Evolutionary conservation across 1,139 yeast species (phyloP), one percentile per base, ranked within the genome.

Genomic region (Saccharomyces hybrid): DNA sequence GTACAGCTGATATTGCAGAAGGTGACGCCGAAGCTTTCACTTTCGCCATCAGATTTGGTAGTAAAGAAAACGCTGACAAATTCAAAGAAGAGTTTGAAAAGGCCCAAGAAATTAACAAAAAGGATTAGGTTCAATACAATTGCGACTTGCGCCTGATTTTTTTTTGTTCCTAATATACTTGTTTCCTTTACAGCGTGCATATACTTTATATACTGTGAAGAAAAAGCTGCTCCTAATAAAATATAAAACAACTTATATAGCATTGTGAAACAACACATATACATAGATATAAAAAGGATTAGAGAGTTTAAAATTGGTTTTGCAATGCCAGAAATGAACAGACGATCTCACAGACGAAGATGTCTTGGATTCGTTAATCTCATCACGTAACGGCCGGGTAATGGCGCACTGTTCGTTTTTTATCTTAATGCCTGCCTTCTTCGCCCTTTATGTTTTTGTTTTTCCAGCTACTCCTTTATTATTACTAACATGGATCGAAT

Each of bases 21-120:
- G 98, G 98, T 63, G 93, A 81, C 66, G 88, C 99, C 51, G 97
- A 91, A 75, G 96, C 97, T 52, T 90, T 84, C 74, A 91, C 98
- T 55, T 83, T 93, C 73, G 99, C 99, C 60, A 91, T 93, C 66
- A 85, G 99, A 75, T 93, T 93, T 68, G 98, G 96, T 66, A 88
- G 85, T 79, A 88, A 93, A 75, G 99, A 93, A 75, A 93, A 90
- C 68, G 99, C 99, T 65, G 96, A 91, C 68, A 82, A 86, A 70
- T 93, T 93, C 81, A 93, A 93, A 79, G 95, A 86, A 71, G 84
- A 84, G 73, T 93, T 93, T 66, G 95, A 85, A 73, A 79, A 80
- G 67, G 95, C 95, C 60, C 88, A 86, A 77, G 79, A 79, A 64
- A 64, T 73, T 55, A 85, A 85, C 78, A 80, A 82, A 63, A 65